Evolutionary conservation across 2,329 filamentous ascomycete genomes (phyloP), one percentile per base, ranked within the genome.

Genomic region (Xylariales sp.): DNA sequence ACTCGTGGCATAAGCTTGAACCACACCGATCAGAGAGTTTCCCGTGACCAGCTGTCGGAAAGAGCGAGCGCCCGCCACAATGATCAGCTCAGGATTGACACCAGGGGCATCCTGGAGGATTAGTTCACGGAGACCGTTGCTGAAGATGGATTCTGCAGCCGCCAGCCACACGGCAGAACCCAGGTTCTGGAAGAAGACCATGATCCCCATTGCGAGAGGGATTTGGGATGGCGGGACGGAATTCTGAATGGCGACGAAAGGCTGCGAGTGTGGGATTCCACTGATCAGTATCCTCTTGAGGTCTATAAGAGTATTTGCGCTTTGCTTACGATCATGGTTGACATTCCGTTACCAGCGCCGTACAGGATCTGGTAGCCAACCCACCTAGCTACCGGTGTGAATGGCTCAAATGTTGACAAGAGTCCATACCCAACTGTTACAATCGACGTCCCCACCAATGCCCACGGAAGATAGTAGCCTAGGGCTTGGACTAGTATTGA

Each of bases 111-210:
- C n/a, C 23, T n/a, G 8, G 8, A 8, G 23, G 8, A 25, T 8
- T n/a, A 25, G 23, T 8, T 25, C 23, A n/a, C n/a, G 23, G n/a
- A 25, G 23, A n/a, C 23, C n/a, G 23, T 25, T 25, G 23, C n/a
- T 62, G 49, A 79, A 76, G 31, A 76, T 63, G 37, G 70, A 70
- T 48, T 77, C 69, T 2, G 69, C 69, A 17, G 76, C 60, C 1
- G 62, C 62, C 20, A 76, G 62, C 29, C 67, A 63, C 29, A 78
- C 54, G 3, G 74, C 66, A 3, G 69, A 69, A 12, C 72, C 72
- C 1, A 78, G 57, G 4, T 62, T 63, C 36, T 76, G 69, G 53
- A 70, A 70, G 52, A 76, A 74, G 43, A 72, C 62, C 18, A 65
- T 52, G 20, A 67, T 57, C 4, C 59, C 56, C 34, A 48, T 46